phyloP scores from a whole-genome alignment of 306 rosid genomes.

The Pyrus betulifolia region DNA sequence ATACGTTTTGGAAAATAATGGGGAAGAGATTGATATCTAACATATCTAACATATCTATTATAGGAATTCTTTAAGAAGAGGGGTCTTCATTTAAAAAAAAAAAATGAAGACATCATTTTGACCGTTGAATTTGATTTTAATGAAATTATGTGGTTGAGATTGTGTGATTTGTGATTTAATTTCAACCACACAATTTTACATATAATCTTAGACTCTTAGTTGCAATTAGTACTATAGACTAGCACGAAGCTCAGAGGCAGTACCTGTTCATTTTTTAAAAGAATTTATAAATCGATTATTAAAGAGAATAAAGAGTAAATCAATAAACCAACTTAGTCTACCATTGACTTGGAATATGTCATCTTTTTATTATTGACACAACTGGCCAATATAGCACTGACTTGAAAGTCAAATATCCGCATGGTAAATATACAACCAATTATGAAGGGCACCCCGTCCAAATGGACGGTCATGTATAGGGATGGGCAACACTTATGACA shows the following conservation, averaged over 20 bases:
- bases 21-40: not conserved
- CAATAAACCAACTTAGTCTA: not conserved
- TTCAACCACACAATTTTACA: no score
- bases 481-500: no score
- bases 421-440: not conserved
- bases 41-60: not conserved
- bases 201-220: no score
- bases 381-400: not conserved
- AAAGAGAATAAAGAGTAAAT: not conserved
- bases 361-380: not conserved
- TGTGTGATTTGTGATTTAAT: no score
- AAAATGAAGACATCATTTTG: accelerated
- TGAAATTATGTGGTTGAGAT: no score
- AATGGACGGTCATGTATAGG: no score
- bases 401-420: not conserved
- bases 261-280: not conserved
- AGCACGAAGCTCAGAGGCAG: not conserved
- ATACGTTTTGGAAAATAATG: not conserved
- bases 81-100: no score
- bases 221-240: not conserved
- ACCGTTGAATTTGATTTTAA: no score
- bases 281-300: not conserved
- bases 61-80: no score
- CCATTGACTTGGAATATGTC: not conserved
- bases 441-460: not conserved